Percentiles rank a stretch among this genome's conserved stretches.
Evolutionary conservation across 352 stramenopile species (phyloP).

Genomic region (Globisporangium heterothallicum): DNA sequence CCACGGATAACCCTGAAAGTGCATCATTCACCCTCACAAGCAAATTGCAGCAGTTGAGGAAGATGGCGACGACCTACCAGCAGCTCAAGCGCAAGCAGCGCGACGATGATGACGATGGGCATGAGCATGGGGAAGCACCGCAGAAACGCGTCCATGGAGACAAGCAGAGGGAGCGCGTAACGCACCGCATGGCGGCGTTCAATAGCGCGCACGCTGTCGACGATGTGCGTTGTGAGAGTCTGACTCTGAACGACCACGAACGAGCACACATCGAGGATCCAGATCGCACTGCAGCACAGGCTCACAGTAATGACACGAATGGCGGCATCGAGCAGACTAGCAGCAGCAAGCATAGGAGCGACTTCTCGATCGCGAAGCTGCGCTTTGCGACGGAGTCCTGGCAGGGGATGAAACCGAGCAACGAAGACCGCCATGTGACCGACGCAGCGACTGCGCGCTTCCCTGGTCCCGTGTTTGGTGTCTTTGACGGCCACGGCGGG

Average conservation of each 20-base stretch:
- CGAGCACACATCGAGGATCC: not conserved
- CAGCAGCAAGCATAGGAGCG: not conserved
- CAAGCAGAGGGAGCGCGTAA: not conserved
- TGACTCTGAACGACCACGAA: not conserved
- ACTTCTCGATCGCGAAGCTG: conserved; percentile 25
- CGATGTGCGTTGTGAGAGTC: not conserved
- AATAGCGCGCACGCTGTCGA: not conserved
- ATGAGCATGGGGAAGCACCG: too few species aligned
- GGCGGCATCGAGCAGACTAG: too few species aligned
- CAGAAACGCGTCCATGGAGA: too few species aligned
- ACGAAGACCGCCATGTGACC: conserved; percentile 49
- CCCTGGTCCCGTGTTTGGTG: conserved; percentile 42
- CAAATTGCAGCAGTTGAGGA: too few species aligned
- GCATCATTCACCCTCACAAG: too few species aligned
- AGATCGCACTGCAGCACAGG: not conserved
- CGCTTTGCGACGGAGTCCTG: conserved; percentile 49
- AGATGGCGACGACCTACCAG: conserved; percentile 2
- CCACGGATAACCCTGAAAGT: too few species aligned
- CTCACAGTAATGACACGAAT: too few species aligned
- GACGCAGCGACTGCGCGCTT: conserved; percentile 25
- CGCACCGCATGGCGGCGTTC: not conserved
- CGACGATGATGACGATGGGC: conserved; percentile 16
- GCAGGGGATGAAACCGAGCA: conserved; percentile 44
- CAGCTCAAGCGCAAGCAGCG: conserved; percentile 27
- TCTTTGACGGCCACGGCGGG: conserved; percentile 62